Evolutionary conservation across 2,329 filamentous ascomycete genomes (phyloP).

Genomic region (Colletotrichum costaricense): DNA sequence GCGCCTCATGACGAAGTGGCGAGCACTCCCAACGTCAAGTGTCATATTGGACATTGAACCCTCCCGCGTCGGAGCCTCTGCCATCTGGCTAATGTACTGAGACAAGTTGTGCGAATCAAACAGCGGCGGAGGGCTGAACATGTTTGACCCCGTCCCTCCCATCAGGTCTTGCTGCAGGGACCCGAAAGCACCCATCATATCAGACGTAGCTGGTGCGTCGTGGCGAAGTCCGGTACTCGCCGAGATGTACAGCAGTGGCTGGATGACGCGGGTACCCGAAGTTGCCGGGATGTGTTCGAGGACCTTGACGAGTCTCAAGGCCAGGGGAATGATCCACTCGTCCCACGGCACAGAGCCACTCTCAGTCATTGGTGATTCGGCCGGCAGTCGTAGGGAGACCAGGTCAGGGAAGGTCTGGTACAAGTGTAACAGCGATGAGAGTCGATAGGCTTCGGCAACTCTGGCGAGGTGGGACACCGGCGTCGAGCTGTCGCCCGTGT

Average conservation of each 20-base stretch:
- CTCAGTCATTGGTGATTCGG: constrained; percentile 28
- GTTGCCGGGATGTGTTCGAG: constrained; percentile 48
- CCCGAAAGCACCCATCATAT: constrained; percentile 16
- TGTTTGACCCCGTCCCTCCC: constrained; percentile 8
- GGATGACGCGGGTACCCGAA: constrained; percentile 50
- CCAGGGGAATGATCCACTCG: constrained; percentile 49
- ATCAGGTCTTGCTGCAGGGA: constrained; percentile 31
- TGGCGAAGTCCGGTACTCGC: constrained; percentile 49
- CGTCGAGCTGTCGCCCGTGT: constrained; percentile 43
- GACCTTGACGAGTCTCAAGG: constrained; percentile 45
- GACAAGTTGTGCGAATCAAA: constrained; percentile 21
- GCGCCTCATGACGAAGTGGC: constrained; percentile 51
- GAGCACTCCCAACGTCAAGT: constrained; percentile 51
- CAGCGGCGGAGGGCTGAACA: constrained; percentile 16
- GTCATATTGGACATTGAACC: constrained; percentile 39
- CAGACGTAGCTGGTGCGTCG: constrained; percentile 22
- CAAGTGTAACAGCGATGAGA: constrained; percentile 50
- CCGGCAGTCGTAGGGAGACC: constrained; percentile 43
- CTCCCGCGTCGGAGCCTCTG: constrained; percentile 24
- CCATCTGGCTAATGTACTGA: constrained; percentile 35
- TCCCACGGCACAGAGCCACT: constrained; percentile 44
- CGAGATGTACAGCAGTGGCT: constrained; percentile 50
- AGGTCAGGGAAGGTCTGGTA: constrained; percentile 52
- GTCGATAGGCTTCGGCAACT: constrained; percentile 51
- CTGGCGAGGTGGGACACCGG: constrained; percentile 45